Conservation (phyloP, 2,329 filamentous ascomycete genomes). For the Cordyceps tenuipes region DNA sequence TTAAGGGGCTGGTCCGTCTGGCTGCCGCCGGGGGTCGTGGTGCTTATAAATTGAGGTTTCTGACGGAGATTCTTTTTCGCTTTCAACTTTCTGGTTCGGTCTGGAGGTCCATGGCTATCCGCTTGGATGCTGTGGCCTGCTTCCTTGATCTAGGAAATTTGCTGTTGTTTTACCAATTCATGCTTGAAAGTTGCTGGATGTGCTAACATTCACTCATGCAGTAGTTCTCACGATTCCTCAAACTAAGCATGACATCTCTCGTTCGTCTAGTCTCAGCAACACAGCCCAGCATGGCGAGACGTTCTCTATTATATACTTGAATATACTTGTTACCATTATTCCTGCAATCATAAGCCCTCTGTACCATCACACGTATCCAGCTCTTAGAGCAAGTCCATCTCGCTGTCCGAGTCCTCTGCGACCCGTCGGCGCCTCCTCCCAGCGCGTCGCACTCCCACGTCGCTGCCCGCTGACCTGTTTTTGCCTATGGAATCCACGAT, state of each 20-base stretch:
- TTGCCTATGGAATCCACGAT: constrained; percentile 9
- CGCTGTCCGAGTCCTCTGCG: constrained; percentile 16
- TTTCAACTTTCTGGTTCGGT: background rate
- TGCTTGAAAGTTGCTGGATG: background rate
- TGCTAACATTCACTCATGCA: constrained; percentile 2
- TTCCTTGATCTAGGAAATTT: background rate
- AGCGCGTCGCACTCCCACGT: background rate
- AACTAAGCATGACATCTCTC: too few relatives aligned
- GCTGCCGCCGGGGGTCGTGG: constrained; percentile 29
- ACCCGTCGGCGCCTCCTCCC: constrained; percentile 11
- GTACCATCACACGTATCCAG: background rate
- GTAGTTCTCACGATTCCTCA: background rate
- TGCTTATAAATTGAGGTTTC: constrained; percentile 40
- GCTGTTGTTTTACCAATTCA: background rate
- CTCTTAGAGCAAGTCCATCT: constrained; percentile 8
- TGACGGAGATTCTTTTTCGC: constrained; percentile 25
- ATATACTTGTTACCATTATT: constrained; percentile 3
- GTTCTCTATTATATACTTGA: background rate
- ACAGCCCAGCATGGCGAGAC: too few relatives aligned
- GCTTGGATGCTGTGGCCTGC: background rate
- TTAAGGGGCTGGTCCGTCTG: constrained; percentile 20
- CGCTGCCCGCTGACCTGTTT: background rate
- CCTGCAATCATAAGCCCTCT: background rate
- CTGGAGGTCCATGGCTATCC: background rate
- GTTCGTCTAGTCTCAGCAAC: background rate